Evolutionary conservation across 805 yeast species (phyloP).

Genomic region (Sugiyamaella valdiviana): DNA sequence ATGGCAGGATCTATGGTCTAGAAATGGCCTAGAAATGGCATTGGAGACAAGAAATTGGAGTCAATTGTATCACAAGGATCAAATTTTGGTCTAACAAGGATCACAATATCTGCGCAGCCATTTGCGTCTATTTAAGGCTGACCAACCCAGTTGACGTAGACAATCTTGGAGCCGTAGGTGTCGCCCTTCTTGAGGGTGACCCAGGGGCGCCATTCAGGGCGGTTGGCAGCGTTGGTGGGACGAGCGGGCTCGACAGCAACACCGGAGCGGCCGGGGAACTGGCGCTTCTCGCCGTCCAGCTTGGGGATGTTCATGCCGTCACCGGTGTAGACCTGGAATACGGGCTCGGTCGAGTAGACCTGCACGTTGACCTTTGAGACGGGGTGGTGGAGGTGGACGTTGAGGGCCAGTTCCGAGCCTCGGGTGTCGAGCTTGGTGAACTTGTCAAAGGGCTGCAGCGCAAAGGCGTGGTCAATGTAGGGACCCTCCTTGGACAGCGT

Average conservation of each 20-base stretch:
- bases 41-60: too few species aligned
- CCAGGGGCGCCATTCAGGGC: constrained; percentile 41
- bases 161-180: constrained; percentile 45
- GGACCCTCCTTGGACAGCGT: constrained; percentile 31
- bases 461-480: constrained; percentile 46
- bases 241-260: constrained; percentile 60
- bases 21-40: too few species aligned
- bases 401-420: constrained; percentile 29
- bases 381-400: constrained; percentile 43
- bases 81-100: too few species aligned
- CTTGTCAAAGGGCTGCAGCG: constrained; percentile 22
- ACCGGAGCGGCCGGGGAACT: constrained; percentile 38
- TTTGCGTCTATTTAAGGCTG: too few species aligned
- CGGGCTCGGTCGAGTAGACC: constrained; percentile 55
- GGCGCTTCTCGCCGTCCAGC: constrained; percentile 25
- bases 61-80: too few species aligned
- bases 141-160: constrained; percentile 23
- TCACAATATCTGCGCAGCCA: too few species aligned
- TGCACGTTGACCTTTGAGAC: constrained; percentile 38
- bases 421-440: constrained; percentile 44
- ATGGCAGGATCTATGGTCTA: too few species aligned
- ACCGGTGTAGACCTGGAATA: constrained; percentile 62
- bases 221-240: constrained; percentile 49
- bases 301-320: constrained; percentile 40
- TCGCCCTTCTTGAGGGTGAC: constrained; percentile 47